These are phyloP conservation scores for Gleditsia sinensis DNA, from an alignment of 306 rosid genomes.

Conservation along the genomic window DNA sequence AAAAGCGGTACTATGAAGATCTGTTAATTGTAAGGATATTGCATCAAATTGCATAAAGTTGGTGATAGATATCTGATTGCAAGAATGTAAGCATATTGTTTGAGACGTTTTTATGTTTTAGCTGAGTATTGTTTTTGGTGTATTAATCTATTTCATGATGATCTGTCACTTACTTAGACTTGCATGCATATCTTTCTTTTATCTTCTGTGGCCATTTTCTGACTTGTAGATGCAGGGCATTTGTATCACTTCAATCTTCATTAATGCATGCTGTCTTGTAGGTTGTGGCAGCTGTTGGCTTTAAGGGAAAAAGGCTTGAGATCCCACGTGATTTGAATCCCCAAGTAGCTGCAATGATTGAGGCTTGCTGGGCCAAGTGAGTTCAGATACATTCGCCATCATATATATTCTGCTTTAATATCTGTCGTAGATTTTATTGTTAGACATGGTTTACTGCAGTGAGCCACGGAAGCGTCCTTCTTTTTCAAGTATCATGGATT, in stretches of 20 bases:
- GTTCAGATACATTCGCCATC: conserved; percentile 35
- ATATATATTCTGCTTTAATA: background rate
- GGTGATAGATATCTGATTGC: conserved; percentile 27
- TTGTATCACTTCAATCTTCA: conserved; percentile 20
- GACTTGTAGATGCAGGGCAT: background rate
- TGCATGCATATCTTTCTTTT: conserved; percentile 22
- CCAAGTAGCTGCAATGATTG: conserved; percentile 76
- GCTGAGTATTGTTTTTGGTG: background rate
- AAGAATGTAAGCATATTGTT: conserved; percentile 8
- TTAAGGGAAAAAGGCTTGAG: conserved; percentile 84
- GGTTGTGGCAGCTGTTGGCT: conserved; percentile 99
- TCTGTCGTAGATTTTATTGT: conserved; percentile 15
- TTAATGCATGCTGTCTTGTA: conserved; percentile 36
- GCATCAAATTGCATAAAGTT: conserved; percentile 4
- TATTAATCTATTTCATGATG: background rate
- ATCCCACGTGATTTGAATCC: conserved; percentile 86
- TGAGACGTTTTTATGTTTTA: conserved; percentile 16
- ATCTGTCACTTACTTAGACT: conserved; percentile 7
- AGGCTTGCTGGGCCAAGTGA: conserved; percentile 97
- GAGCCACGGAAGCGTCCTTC: conserved; percentile 98
- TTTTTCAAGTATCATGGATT: conserved; percentile 83
- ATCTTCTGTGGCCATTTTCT: conserved; percentile 20
- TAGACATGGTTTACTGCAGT: conserved; percentile 56
- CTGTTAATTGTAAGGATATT: conserved; percentile 15
- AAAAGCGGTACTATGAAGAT: background rate